Evolutionary conservation across 805 yeast species (phyloP), one percentile per base, ranked within the genome.

Genomic region (Saturnispora halmiae): DNA sequence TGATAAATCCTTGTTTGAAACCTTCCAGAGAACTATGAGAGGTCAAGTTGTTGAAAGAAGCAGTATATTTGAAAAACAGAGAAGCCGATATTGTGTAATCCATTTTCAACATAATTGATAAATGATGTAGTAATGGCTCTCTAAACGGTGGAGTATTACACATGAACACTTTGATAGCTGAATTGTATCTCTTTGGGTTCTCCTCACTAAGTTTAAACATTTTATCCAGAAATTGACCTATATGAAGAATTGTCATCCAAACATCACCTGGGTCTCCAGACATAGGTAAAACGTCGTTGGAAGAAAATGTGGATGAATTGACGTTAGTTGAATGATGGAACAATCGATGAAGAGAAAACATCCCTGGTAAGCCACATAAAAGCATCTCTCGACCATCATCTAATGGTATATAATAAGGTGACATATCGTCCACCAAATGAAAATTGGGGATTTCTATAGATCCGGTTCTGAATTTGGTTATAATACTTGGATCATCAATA

Each of bases 21-120:
- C 71, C 70, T 50, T 79, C 86, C 52, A 77, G 66, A 50, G 72
- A 66, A 41, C 85, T 69, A 57, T 80, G 71, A 43, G 78, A 67
- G 20, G 82, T 72, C 54, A 75, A 65, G 47, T 79, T 86, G 55
- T 79, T 80, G 54, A 77, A 81, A 47, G 81, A 72, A 2, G 82
- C 72, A 1, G 82, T 79, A 55, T 79, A 79, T 42, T 79, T 64
- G 60, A 79, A 79, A 53, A 82, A 90, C 31, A 82, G 55, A 1
- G 85, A 80, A 49, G 80, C 79, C n/a, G 82, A 73, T 4, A 83
- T 57, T 2, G 87, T 78, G 54, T 77, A 79, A 55, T 82, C 88
- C 51, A 82, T 79, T 47, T 78, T 75, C 49, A 82, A 66, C 21
- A 74, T 63, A 29, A 80, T 72, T 29, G 85, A 76, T 44, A 83